Base-by-base conservation (phyloP, 2,329 filamentous ascomycete species). In the Parascedosporium putredinis region DNA sequence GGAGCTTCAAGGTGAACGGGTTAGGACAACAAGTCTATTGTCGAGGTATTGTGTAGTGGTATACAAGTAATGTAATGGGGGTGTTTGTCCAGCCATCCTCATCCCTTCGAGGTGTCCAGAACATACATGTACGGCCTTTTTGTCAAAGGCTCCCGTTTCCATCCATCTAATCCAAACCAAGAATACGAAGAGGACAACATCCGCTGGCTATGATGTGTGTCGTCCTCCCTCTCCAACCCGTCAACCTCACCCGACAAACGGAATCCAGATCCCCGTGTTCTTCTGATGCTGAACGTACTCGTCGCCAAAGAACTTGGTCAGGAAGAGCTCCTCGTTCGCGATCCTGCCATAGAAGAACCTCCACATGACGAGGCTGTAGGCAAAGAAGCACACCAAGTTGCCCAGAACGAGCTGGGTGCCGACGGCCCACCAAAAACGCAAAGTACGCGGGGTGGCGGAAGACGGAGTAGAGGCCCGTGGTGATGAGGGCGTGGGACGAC, bases 391-490 rank as follows among this genome's bases (percentile, higher is more conserved):
- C 2, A 95, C 56, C 7, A 77, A 67, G 66, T 98, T 98, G 16
- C 91, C 91, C 55, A 96, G 73, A 50, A 95, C 80, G 40, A 97
- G 62, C 72, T 98, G 93, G 10, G 90, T 95, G 4, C 93, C 93
- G n/a, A 97, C 61, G 0, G 87, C 88, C 91, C 91, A 98, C 82
- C 89, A 97, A 98, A 71, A 96, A 98, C 3, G 91, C 93, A 70
- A 97, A 96, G 67, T 98, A 98, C 52, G 85, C 86, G 10, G 93
- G 93, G 65, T 98, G 93, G 22, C 93, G 74, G 48, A 94, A 70
- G 42, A 76, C 64, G 6, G 71, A 70, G 64, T 97, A 98, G 29
- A 97, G 70, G 1, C 93, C 93, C 24, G 72, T 72, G 0, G 85
- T 95, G 2, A 98, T 86, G n/a, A 98, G 75, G 44, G 73, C 73